These are phyloP conservation scores for Thielaviopsis euricoi DNA, from an alignment of 2,329 filamentous ascomycete genomes.

Conservation along the genomic window DNA sequence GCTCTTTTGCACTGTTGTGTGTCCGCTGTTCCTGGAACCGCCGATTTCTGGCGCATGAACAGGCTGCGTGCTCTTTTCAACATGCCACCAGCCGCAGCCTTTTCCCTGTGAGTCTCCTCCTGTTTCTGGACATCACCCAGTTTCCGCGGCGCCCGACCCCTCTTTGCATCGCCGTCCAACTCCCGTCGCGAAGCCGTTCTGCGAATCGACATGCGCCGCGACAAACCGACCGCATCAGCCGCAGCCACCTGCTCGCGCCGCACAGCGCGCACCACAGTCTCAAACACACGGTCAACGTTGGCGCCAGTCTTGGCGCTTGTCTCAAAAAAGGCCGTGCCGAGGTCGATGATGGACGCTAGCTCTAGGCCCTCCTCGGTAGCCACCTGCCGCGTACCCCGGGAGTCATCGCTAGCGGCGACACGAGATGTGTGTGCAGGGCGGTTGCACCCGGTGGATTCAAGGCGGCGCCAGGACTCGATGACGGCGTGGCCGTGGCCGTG, in stretches of 20 bases:
- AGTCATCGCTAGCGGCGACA: not conserved
- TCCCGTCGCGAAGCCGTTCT: not conserved
- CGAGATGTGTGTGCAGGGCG: too few relatives aligned
- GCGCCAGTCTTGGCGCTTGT: slow-evolving; percentile 55
- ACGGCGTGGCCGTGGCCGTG: not conserved
- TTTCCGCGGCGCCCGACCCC: too few relatives aligned
- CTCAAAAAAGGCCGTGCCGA: slow-evolving; percentile 53
- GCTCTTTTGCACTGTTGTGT: too few relatives aligned
- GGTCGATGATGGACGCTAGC: slow-evolving; percentile 45
- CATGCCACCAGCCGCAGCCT: not conserved
- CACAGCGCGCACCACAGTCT: slow-evolving; percentile 31
- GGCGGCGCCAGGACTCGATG: not conserved
- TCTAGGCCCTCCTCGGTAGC: slow-evolving; percentile 30
- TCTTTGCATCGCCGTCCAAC: not conserved
- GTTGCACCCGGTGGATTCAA: not conserved
- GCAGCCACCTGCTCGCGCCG: not conserved
- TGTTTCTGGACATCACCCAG: too few relatives aligned
- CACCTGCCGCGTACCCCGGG: slow-evolving; percentile 21
- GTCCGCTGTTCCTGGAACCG: too few relatives aligned
- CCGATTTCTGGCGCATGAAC: not conserved
- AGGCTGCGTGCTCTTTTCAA: not conserved
- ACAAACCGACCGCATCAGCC: slow-evolving; percentile 8
- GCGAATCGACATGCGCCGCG: not conserved
- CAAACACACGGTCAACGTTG: slow-evolving; percentile 54
- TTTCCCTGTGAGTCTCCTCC: not conserved